Evolutionary conservation across 192 early-diverging fungal species (phyloP).

Genomic region (Coemansia guatemalensis): DNA sequence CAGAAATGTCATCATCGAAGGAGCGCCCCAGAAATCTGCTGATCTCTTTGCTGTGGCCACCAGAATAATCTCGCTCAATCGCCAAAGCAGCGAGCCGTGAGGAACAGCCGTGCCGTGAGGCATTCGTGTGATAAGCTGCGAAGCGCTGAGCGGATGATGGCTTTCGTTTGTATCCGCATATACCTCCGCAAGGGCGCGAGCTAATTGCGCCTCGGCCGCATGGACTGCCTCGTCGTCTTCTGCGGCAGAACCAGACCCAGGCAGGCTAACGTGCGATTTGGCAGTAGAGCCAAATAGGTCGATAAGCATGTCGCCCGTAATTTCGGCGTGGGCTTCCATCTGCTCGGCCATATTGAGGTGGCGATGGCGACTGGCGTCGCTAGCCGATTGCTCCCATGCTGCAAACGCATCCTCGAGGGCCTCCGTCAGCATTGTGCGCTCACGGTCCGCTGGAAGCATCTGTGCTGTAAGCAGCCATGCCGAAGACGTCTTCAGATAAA

Average conservation of each 20-base stretch:
- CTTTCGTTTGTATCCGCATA: conserved; percentile 4
- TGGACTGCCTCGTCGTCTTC: conserved; percentile 7
- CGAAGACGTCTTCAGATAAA: conserved; percentile 39
- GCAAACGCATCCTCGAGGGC: conserved; percentile 50
- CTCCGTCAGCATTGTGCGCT: conserved; percentile 49
- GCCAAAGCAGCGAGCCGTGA: conserved; percentile 46
- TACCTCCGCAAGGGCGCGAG: conserved; percentile 23
- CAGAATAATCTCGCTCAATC: conserved; percentile 43
- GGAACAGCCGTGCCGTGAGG: conserved; percentile 47
- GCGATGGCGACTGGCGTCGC: conserved; percentile 24
- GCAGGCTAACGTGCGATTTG: conserved; percentile 19
- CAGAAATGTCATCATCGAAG: conserved; percentile 63
- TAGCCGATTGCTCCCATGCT: conserved; percentile 39
- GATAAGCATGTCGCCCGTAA: conserved; percentile 48
- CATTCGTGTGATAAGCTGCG: conserved; percentile 39
- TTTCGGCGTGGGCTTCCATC: conserved; percentile 42
- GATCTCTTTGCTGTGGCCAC: conserved; percentile 42
- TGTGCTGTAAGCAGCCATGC: conserved; percentile 41
- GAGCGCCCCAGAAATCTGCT: conserved; percentile 50
- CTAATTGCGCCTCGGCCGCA: conserved; percentile 10
- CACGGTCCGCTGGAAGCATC: conserved; percentile 44
- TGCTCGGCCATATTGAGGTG: conserved; percentile 40
- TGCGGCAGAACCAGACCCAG: conserved; percentile 14
- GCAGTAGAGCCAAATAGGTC: conserved; percentile 38
- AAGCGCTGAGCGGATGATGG: conserved; percentile 13